Base-by-base conservation (phyloP, 768 basidiomycete genomes). In the Macrolepiota dolichaula region DNA sequence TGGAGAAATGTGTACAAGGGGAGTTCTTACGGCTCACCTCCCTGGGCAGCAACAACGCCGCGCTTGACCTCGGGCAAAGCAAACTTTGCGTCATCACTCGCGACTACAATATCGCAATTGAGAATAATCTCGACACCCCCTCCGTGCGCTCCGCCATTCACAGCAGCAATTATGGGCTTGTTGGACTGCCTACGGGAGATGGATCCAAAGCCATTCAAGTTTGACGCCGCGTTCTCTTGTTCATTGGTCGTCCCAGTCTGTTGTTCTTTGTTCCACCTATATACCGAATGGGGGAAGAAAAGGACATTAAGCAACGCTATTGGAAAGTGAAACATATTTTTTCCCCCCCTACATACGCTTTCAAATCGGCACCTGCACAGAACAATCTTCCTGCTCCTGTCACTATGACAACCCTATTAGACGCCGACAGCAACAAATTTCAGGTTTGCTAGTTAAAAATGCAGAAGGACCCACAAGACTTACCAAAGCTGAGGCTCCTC, bases 121-220 rank as follows among this genome's bases (percentile, higher is more conserved):
- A 92, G 65, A 1, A 91, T 64, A 53, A 89, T 79, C 68, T 89
- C 88, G 63, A 82, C 75, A 6, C 86, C 88, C 1, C 88, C 88
- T 36, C 87, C 87, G 51, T 83, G 84, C 0, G 86, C 84, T 32
- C 86, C 81, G n/a, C 91, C 91, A 61, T 85, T 83, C 1, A 92
- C 91, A 2, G 92, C 91, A 12, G 91, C 92, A 51, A 93, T 87
- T 55, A 92, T 83, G 5, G 90, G 90, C 68, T 93, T 93, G 62
- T 72, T 77, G 0, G 83, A 83, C 37, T 77, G 79, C 3, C 92
- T 81, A 25, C 88, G 82, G 1, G 91, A 92, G 40, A 94, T 74
- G 37, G 88, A 83, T 1, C 82, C 92, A 70, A 93, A 92, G 4
- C 91, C 90, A 62, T 88, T 73, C 0, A 74, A 59, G 25, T 80